Base-by-base conservation (phyloP, 768 basidiomycete genomes). In the Lactarius vividus region DNA sequence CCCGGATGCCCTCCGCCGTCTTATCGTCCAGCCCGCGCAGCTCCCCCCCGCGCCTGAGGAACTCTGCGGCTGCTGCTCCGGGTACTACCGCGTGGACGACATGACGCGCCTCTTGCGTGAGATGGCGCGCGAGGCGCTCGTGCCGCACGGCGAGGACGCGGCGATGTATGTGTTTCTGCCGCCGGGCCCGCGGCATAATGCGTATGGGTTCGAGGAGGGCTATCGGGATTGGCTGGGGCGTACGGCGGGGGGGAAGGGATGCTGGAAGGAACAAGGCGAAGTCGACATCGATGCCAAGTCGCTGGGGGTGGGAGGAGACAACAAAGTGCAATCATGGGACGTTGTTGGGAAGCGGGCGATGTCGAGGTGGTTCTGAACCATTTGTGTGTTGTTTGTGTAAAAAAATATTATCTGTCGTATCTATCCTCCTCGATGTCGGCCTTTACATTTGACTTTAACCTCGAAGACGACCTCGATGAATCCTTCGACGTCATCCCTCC, bases 361-460 rank as follows among this genome's bases (percentile, higher is more conserved):
- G 31, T 62, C 65, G 29, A 62, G 61, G 40, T 66, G 61, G 61
- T 62, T 62, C 11, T 66, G 15, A 33, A 13, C 16, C 1, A 23
- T 55, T n/a, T 18, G 37, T 39, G 15, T 39, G 3, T 39, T 39
- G 3, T 39, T 3, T 44, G 20, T 52, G 20, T 16, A 33, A 33
- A 9, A 33, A 33, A 9, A 15, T 28, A n/a, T 57, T 10, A 20
- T n/a, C 55, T 18, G 13, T 39, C n/a, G 57, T 33, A 57, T 39
- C 20, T 13, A n/a, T 57, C 6, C n/a, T 23, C 20, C 20, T 11
- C 7, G 11, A 69, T 69, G 68, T 55, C 68, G 16, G 46, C 40
- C 26, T 88, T 89, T 81, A 88, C 85, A 69, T 90, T 89, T 73
- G 81, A 88, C 72, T 92, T 92, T 70, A 80, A 86, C 64, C 67